These are phyloP conservation scores for Kwoniella heveanensis DNA, from an alignment of 768 basidiomycete species.

Conservation along the genomic window DNA sequence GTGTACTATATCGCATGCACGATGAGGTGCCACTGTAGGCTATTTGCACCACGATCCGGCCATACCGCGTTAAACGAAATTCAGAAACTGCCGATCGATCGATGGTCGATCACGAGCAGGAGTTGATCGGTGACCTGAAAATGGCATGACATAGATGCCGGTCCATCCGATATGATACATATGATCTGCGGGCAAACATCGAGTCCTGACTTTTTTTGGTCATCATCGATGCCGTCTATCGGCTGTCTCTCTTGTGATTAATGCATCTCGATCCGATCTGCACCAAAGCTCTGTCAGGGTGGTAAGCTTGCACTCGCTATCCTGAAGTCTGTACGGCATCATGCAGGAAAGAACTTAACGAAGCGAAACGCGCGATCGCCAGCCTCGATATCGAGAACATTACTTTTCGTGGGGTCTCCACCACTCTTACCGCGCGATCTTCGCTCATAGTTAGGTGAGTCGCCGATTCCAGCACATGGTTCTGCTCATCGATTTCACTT, in stretches of 20 bases:
- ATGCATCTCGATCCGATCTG: no score
- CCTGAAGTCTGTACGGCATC: not conserved
- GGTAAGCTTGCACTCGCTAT: no score
- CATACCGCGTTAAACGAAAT: no score
- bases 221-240: no score
- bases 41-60: no score
- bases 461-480: not conserved
- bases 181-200: no score
- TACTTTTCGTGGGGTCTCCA: slow-evolving; percentile 1
- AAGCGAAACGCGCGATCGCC: not conserved
- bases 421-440: not conserved
- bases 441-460: no score
- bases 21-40: no score
- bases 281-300: no score
- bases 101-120: not conserved
- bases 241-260: no score
- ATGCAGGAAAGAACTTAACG: not conserved
- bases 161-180: not conserved
- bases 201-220: no score
- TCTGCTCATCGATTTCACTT: not conserved
- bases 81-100: not conserved
- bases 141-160: slow-evolving; percentile 3
- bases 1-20: no score
- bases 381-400: not conserved
- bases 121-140: not conserved